A percentile compares a stretch with the other conserved stretches of the same genome.
Evolutionary conservation across 176 grass and related monocot species (phyloP).

Genomic region (Cymbopogon citratus): DNA sequence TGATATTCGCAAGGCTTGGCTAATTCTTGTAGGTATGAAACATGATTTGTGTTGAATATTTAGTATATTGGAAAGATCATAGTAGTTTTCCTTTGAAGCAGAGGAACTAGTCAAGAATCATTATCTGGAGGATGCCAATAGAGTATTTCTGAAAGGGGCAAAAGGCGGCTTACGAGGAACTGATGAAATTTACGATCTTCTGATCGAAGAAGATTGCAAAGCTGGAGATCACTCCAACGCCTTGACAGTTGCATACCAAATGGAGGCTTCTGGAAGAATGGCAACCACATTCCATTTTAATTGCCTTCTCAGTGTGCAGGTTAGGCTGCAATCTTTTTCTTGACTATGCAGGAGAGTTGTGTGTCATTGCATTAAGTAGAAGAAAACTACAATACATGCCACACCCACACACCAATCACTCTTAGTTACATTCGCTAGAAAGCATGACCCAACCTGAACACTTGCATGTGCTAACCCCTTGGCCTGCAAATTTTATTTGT

Average conservation of each 20-base stretch:
- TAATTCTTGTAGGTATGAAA: conserved; percentile 84
- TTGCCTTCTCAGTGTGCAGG: conserved; percentile 98
- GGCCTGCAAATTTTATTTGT: conserved; percentile 11
- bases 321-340: conserved; percentile 14
- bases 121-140: conserved; percentile 84
- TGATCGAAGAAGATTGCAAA: conserved; percentile 98
- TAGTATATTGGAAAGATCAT: conserved; percentile 26
- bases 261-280: conserved; percentile 98
- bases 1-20: conserved; percentile 88
- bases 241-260: conserved; percentile 95
- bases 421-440: background rate
- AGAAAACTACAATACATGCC: background rate
- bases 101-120: conserved; percentile 78
- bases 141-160: conserved; percentile 90
- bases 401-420: background rate
- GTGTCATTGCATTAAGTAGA: background rate
- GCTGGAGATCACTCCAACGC: conserved; percentile 91
- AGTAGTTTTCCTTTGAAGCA: conserved; percentile 39
- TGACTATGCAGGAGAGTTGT: background rate
- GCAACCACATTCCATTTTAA: conserved; percentile 98
- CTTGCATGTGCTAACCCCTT: background rate
- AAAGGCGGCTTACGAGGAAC: conserved; percentile 76
- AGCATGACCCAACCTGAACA: background rate
- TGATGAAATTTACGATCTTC: conserved; percentile 72
- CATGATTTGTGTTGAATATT: conserved; percentile 9